phyloP scores from a whole-genome alignment of 495 filamentous ascomycete genomes.

The Filosporella fistucella region DNA sequence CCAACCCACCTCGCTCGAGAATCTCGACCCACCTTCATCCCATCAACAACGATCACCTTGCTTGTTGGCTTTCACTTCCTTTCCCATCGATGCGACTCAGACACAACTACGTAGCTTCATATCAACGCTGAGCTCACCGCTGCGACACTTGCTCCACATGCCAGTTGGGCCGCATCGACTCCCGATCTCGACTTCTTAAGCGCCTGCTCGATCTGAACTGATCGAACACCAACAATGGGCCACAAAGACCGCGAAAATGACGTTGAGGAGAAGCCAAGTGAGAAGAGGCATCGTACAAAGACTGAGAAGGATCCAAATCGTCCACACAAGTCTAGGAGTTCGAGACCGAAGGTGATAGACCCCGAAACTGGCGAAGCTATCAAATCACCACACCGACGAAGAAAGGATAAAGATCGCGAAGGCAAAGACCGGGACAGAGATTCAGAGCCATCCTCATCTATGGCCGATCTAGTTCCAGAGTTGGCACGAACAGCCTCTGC shows the following conservation, averaged over 20 bases:
- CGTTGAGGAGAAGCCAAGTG: slow-evolving; percentile 20
- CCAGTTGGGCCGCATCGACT: not conserved
- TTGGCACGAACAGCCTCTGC: slow-evolving; percentile 33
- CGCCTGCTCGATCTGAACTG: slow-evolving; percentile 13
- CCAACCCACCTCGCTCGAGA: no score
- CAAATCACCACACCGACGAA: slow-evolving; percentile 16
- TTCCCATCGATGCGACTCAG: not conserved
- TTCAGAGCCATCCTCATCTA: slow-evolving; percentile 14
- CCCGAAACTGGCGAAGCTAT: slow-evolving; percentile 23
- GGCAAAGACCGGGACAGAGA: slow-evolving; percentile 12
- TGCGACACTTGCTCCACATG: not conserved
- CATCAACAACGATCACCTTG: slow-evolving; percentile 3
- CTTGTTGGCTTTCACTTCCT: not conserved
- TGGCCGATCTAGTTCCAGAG: slow-evolving; percentile 44
- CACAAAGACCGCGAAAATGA: slow-evolving; percentile 20
- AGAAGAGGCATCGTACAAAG: slow-evolving; percentile 21
- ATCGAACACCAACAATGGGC: slow-evolving; percentile 14
- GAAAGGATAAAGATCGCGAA: slow-evolving; percentile 20
- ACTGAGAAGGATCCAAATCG: slow-evolving; percentile 24
- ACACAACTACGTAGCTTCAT: not conserved
- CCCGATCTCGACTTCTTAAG: slow-evolving; percentile 6
- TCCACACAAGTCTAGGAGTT: slow-evolving; percentile 22
- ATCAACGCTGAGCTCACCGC: not conserved
- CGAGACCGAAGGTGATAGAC: slow-evolving; percentile 22
- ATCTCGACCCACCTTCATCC: not conserved